Percentiles rank a stretch among this genome's conserved stretches.
These are phyloP conservation scores for Trichoderma reesei DNA, from an alignment of 495 filamentous ascomycete genomes.

Conservation along the genomic window DNA sequence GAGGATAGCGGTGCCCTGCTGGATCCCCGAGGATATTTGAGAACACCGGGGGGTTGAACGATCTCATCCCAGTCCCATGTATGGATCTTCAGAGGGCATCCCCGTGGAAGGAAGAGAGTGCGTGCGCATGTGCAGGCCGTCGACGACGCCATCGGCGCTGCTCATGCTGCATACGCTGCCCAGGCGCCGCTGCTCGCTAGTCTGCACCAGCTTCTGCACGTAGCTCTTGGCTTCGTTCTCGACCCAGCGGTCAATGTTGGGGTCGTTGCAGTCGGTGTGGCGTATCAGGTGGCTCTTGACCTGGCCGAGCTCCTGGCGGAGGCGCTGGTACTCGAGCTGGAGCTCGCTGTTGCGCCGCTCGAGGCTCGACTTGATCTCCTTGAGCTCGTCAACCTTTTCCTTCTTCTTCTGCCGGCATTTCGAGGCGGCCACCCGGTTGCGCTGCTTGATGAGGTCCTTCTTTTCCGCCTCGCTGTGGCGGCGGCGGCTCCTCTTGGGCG, in stretches of 20 bases:
- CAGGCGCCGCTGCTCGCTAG: background rate
- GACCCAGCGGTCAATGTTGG: conserved; percentile 38
- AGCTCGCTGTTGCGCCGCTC: conserved; percentile 29
- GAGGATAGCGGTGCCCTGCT: background rate
- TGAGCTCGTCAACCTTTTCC: conserved; percentile 53
- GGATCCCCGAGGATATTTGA: background rate
- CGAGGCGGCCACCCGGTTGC: conserved; percentile 73
- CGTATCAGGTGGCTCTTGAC: conserved; percentile 49
- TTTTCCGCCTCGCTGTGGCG: background rate
- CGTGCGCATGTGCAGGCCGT: background rate
- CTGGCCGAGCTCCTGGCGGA: conserved; percentile 38
- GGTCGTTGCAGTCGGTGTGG: conserved; percentile 50
- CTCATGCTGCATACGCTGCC: background rate
- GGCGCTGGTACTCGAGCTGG: conserved; percentile 28
- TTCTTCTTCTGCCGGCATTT: conserved; percentile 89
- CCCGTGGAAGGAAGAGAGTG: no score
- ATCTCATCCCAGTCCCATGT: background rate
- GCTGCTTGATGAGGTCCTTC: conserved; percentile 27
- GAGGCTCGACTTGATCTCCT: conserved; percentile 33
- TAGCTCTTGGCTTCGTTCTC: conserved; percentile 27
- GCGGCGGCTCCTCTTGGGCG: background rate
- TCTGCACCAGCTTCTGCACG: background rate
- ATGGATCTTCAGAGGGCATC: background rate
- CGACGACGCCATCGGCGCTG: background rate
- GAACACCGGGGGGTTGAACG: background rate